phyloP scores from a whole-genome alignment of 345 rosid genomes.

The Bretschneidera sinensis region DNA sequence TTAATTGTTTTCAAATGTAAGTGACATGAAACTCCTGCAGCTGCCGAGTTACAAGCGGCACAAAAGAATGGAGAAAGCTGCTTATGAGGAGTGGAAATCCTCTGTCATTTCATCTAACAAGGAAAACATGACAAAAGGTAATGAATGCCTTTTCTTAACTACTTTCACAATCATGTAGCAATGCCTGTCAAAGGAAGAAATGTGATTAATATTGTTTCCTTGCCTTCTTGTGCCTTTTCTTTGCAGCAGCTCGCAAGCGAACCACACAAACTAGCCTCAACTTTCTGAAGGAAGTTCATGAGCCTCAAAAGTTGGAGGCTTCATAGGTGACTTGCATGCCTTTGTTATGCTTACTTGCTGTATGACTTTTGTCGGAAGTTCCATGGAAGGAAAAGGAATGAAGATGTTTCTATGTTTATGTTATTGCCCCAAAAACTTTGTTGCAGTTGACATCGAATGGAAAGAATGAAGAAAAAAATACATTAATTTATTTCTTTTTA shows the following conservation, averaged over 20 bases:
- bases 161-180: neutral
- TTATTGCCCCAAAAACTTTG: neutral
- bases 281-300: conserved; percentile 43
- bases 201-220: neutral
- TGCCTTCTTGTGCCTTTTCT: neutral
- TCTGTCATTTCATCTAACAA: conserved; percentile 52
- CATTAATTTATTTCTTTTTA: no score
- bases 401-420: neutral
- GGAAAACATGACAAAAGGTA: conserved; percentile 43
- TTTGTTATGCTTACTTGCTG: neutral
- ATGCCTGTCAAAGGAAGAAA: neutral
- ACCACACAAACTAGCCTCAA: conserved; percentile 51
- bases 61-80: conserved; percentile 51
- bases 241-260: conserved; percentile 55
- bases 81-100: conserved; percentile 79
- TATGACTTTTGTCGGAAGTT: neutral
- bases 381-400: neutral
- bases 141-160: neutral
- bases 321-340: conserved; percentile 5
- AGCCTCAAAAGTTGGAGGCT: conserved; percentile 36
- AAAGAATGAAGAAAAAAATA: neutral
- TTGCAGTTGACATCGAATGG: neutral
- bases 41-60: conserved; percentile 60
- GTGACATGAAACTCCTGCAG: conserved; percentile 30
- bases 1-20: neutral